Evolutionary conservation across 805 yeast species (phyloP).

Genomic region (Nakazawaea molendinolei): DNA sequence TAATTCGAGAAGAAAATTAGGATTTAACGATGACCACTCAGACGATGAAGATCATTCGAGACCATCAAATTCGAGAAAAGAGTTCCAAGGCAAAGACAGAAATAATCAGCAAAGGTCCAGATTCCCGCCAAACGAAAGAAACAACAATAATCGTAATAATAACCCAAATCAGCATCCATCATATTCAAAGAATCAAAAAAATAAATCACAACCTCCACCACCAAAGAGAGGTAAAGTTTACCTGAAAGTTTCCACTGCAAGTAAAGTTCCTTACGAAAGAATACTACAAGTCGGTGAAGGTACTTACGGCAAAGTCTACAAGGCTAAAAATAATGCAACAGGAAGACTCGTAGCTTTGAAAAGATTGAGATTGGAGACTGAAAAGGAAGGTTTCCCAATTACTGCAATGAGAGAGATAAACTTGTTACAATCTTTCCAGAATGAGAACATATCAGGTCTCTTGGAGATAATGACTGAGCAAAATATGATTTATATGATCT

Average conservation of each 20-base stretch:
- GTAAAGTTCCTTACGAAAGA: conserved; percentile 50
- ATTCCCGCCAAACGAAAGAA: no score
- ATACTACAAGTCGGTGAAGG: conserved; percentile 97
- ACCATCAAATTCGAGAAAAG: background rate
- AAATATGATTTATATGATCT: conserved; percentile 76
- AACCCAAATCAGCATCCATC: no score
- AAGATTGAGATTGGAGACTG: conserved; percentile 74
- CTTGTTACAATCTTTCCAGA: conserved; percentile 74
- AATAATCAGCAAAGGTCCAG: no score
- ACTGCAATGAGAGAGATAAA: conserved; percentile 92
- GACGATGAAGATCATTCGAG: conserved; percentile 6
- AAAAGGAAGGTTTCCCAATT: conserved; percentile 92
- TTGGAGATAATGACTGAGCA: conserved; percentile 85
- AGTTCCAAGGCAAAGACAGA: background rate
- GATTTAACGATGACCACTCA: conserved; percentile 10
- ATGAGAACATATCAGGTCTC: conserved; percentile 74
- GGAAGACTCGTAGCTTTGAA: conserved; percentile 79
- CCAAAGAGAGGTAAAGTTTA: conserved; percentile 7
- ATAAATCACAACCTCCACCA: background rate
- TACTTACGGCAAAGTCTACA: conserved; percentile 93
- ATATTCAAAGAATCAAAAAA: background rate
- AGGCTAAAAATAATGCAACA: conserved; percentile 69
- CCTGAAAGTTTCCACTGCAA: conserved; percentile 13
- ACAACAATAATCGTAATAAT: no score
- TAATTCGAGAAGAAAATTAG: conserved; percentile 9